Evolutionary conservation across 495 filamentous ascomycete genomes (phyloP).

Genomic region (Xylaria venustula): DNA sequence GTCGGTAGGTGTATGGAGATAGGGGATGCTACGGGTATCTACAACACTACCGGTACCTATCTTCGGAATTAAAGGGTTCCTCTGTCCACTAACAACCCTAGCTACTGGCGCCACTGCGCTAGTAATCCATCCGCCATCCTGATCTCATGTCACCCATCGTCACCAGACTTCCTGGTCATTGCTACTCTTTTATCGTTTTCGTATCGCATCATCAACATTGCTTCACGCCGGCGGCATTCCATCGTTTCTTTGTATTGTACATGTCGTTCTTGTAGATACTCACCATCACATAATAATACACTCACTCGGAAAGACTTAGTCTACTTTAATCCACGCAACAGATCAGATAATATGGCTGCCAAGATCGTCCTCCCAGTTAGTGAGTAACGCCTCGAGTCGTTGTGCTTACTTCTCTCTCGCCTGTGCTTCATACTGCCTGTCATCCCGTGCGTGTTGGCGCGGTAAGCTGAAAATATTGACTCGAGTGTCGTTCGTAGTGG

Average conservation of each 20-base stretch:
- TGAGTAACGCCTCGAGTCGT: conserved; percentile 4
- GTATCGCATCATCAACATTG: background rate
- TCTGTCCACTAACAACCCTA: background rate
- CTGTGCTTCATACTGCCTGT: background rate
- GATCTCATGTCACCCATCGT: too few relatives aligned
- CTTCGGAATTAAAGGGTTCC: too few relatives aligned
- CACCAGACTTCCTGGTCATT: background rate
- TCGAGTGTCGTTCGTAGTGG: conserved; percentile 17
- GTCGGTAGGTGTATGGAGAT: too few relatives aligned
- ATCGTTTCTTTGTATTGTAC: background rate
- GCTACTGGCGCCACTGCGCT: background rate
- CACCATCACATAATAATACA: too few relatives aligned
- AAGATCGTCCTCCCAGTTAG: conserved; percentile 24
- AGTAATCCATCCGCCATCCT: background rate
- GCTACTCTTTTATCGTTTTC: background rate
- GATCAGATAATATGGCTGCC: conserved; percentile 19
- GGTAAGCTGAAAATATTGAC: background rate
- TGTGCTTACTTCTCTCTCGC: background rate
- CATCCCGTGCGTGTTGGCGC: background rate
- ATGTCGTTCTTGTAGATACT: conserved; percentile 1
- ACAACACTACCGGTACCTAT: too few relatives aligned
- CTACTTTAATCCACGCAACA: background rate
- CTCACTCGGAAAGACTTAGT: too few relatives aligned
- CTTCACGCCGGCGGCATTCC: background rate
- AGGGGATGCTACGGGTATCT: too few relatives aligned